Evolutionary conservation across 2,329 filamentous ascomycete genomes (phyloP), one percentile per base, ranked within the genome.

Genomic region (Stachybotrys elegans): DNA sequence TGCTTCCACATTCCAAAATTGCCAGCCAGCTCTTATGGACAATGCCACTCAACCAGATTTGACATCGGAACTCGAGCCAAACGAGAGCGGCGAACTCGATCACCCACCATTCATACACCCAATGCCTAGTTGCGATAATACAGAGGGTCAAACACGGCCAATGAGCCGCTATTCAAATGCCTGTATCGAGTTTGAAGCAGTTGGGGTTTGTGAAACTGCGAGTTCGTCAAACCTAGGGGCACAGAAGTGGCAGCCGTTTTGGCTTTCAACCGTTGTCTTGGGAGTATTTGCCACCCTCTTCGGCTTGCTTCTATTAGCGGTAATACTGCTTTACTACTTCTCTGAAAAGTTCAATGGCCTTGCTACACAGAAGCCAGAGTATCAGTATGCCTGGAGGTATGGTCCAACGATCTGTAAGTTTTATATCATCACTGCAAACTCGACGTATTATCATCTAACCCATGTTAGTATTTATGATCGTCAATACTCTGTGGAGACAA

Each of bases 401-500:
- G 46, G 54, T 1, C 55, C 55, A 19, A 57, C 52, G 14, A 49
- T 51, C n/a, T 37, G 53, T 56, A 22, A 51, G 52, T 44, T 11
- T 40, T 21, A 4, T 14, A 7, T 19, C 14, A 16, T 11, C 32
- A 12, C 32, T 12, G 46, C 32, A 14, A 11, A 21, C 17, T 19
- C 6, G 20, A 23, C n/a, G 5, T 21, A 22, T 12, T 12, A 27
- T 16, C 13, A 5, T 14, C 40, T 43, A 41, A 51, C 34, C 27
- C 6, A 5, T 21, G 20, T 12, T 25, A 43, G 45, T 64, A 13
- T 51, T 64, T 27, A 48, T 59, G 5, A 22, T 61, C 9, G 43
- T 59, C 12, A 47, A 43, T 7, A 51, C 57, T 17, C 21, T 54
- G 16, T 64, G 59, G 59, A 54, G 52, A n/a, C 60, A 62, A 40